Evolutionary conservation across 2,329 filamentous ascomycete species (phyloP).

Genomic region (Cyanodermella asteris): DNA sequence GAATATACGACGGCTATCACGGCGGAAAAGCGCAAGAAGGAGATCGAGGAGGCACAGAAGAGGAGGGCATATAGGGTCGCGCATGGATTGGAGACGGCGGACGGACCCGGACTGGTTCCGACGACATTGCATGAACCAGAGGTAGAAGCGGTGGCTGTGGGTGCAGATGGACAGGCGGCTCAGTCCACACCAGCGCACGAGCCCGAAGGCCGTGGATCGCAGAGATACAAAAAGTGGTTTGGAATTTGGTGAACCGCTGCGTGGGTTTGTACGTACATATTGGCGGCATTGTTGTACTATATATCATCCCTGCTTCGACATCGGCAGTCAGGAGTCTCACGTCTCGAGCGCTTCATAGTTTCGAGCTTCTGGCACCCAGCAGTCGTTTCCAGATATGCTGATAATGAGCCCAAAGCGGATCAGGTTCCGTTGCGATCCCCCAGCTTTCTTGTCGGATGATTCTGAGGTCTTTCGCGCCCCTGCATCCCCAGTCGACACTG

Average conservation of each 20-base stretch:
- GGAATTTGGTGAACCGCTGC: conserved; percentile 63
- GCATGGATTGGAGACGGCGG: conserved; percentile 52
- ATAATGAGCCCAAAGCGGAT: too few species aligned
- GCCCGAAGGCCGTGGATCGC: conserved; percentile 6
- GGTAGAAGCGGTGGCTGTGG: conserved; percentile 12
- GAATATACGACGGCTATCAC: conserved; percentile 47
- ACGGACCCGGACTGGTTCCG: conserved; percentile 25
- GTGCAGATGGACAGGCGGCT: conserved; percentile 7
- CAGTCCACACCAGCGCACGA: conserved; percentile 15
- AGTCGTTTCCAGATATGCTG: too few species aligned
- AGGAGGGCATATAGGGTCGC: conserved; percentile 65
- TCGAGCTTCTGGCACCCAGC: too few species aligned
- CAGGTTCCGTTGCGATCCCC: too few species aligned
- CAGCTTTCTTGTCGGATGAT: too few species aligned
- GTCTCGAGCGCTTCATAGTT: too few species aligned
- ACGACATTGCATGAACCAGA: conserved; percentile 35
- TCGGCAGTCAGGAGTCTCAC: too few species aligned
- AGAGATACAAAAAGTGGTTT: conserved; percentile 48
- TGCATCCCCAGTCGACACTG: too few species aligned
- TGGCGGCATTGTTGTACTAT: too few species aligned
- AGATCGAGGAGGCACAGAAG: conserved; percentile 73
- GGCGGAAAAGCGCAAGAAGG: conserved; percentile 47
- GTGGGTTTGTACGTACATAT: too few species aligned
- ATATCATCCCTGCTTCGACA: too few species aligned
- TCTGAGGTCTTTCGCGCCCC: too few species aligned